phyloP scores from a whole-genome alignment of 2,329 filamentous ascomycete species.

The Sporothrix variecibatus region DNA sequence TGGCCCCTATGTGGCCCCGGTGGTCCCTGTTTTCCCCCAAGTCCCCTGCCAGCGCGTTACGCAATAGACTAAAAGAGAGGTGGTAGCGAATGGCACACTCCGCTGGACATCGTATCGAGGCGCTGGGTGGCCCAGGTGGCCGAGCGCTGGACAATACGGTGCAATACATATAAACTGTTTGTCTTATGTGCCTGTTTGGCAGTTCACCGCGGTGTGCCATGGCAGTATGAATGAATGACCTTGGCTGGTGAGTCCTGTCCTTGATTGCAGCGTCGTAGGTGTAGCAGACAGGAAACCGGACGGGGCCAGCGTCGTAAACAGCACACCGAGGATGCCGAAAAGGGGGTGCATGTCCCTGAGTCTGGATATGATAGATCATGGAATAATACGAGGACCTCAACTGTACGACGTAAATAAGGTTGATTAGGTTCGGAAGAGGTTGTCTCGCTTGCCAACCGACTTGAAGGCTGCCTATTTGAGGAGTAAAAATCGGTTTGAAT shows the following conservation, averaged over 20 bases:
- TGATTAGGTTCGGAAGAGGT: background rate
- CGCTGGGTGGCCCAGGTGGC: background rate
- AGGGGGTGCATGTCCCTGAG: background rate
- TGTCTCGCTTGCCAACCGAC: background rate
- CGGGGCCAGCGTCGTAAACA: background rate
- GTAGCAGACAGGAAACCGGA: background rate
- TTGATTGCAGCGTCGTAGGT: background rate
- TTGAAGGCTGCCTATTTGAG: background rate
- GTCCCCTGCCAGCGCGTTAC: background rate
- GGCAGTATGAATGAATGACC: background rate
- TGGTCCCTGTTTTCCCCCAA: background rate
- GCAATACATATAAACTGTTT: background rate
- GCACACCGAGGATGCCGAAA: background rate
- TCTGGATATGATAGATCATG: background rate
- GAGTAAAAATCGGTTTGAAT: background rate
- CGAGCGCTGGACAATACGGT: background rate
- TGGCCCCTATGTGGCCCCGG: background rate
- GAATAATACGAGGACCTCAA: background rate
- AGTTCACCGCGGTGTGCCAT: slow-evolving; percentile 5
- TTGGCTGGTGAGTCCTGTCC: background rate
- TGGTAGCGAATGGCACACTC: background rate
- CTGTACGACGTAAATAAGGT: no score
- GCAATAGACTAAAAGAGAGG: background rate
- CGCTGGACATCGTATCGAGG: background rate
- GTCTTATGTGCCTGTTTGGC: background rate